phyloP scores from a whole-genome alignment of 2,329 filamentous ascomycete genomes.

The Drechslerella dactyloides region DNA sequence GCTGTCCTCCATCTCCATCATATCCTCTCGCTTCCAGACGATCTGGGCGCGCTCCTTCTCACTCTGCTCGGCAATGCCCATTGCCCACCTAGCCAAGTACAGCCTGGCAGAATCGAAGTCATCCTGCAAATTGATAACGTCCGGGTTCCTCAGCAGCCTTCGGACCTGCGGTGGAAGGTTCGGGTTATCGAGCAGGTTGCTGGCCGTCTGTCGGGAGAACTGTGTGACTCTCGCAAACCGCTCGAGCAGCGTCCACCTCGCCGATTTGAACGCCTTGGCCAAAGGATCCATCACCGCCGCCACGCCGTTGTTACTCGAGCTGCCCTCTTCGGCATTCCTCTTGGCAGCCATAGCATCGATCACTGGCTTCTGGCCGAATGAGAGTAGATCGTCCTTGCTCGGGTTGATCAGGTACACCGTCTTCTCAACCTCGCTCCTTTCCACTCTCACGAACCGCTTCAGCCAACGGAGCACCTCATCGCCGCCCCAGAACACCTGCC shows the following conservation, averaged over 20 bases:
- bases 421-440: conserved; percentile 82
- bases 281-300: conserved; percentile 90
- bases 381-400: conserved; percentile 78
- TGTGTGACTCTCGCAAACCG: conserved; percentile 97
- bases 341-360: conserved; percentile 54
- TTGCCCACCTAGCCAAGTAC: conserved; percentile 95
- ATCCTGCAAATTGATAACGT: conserved; percentile 92
- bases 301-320: conserved; percentile 58
- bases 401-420: conserved; percentile 93
- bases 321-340: conserved; percentile 50
- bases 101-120: conserved; percentile 96
- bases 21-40: conserved; percentile 91
- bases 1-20: conserved; percentile 91
- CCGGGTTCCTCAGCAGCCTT: conserved; percentile 83
- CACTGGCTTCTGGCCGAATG: conserved; percentile 73
- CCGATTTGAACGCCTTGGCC: conserved; percentile 90
- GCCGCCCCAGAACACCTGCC: conserved; percentile 94
- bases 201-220: conserved; percentile 88
- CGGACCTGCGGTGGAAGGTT: conserved; percentile 87
- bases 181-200: conserved; percentile 89
- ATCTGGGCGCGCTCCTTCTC: conserved; percentile 83
- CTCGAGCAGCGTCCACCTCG: conserved; percentile 94
- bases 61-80: conserved; percentile 97
- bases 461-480: conserved; percentile 94
- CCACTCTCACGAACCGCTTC: conserved; percentile 79